phyloP scores from a whole-genome alignment of 805 yeast genomes.

The Priceomyces haplophilus region DNA sequence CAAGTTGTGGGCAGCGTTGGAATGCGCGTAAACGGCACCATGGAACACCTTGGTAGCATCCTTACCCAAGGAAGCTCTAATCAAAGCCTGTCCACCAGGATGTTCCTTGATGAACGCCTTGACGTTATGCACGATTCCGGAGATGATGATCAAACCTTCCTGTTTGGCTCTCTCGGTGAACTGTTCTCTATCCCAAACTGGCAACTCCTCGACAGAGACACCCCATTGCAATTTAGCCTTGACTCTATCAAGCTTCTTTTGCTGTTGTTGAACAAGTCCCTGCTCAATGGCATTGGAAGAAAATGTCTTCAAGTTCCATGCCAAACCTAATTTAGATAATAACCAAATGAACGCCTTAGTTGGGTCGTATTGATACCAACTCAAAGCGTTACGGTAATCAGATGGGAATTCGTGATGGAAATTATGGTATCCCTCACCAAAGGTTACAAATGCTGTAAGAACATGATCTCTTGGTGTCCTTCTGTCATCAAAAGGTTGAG shows the following conservation, averaged over 20 bases:
- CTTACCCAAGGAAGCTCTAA: conserved; percentile 70
- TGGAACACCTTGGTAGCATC: conserved; percentile 83
- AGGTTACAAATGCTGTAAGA: conserved; percentile 76
- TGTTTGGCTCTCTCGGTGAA: conserved; percentile 51
- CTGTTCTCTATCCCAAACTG: conserved; percentile 69
- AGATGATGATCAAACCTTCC: conserved; percentile 64
- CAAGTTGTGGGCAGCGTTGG: conserved; percentile 82
- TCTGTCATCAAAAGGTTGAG: conserved; percentile 82
- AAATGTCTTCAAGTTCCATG: conserved; percentile 71
- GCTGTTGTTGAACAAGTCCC: conserved; percentile 78
- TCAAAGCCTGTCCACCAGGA: conserved; percentile 79
- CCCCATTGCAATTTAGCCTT: conserved; percentile 73
- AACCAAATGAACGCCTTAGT: conserved; percentile 62
- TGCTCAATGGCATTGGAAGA: conserved; percentile 80
- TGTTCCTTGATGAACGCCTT: conserved; percentile 66
- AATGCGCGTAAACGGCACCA: conserved; percentile 83
- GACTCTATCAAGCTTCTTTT: conserved; percentile 68
- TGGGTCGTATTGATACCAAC: conserved; percentile 87
- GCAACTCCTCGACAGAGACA: conserved; percentile 58
- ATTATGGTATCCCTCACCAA: conserved; percentile 88
- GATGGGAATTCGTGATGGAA: conserved; percentile 90
- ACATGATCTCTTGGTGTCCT: conserved; percentile 85
- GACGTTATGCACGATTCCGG: conserved; percentile 80
- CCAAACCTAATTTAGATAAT: conserved; percentile 62
- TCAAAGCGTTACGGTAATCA: conserved; percentile 82